Conservation (phyloP, 1,284 basidiomycete species). For the Wolfiporia cocos region DNA sequence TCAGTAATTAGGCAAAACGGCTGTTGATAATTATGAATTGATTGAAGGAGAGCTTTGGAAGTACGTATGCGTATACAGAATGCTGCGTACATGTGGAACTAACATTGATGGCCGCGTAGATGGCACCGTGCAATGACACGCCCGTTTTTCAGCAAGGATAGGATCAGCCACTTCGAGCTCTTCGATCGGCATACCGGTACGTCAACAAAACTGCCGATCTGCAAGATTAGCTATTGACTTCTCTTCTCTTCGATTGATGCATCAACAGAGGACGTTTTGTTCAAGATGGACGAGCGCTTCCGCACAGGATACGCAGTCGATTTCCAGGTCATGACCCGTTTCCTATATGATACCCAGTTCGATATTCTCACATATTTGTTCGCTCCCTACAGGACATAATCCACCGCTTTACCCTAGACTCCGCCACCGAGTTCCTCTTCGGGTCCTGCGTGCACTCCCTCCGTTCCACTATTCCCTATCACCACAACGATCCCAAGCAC, state of each 20-base stretch:
- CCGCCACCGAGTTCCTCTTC: slow-evolving; percentile 37
- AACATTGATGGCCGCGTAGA: slow-evolving; percentile 6
- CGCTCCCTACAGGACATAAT: slow-evolving; percentile 23
- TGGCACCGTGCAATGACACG: slow-evolving; percentile 24
- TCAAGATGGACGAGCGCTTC: slow-evolving; percentile 5
- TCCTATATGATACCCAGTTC: neutral
- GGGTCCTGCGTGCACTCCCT: slow-evolving; percentile 31
- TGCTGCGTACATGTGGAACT: too few relatives aligned
- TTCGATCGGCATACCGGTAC: slow-evolving; percentile 7
- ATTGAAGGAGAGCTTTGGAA: slow-evolving; percentile 24
- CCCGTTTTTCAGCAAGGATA: slow-evolving; percentile 9
- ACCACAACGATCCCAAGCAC: slow-evolving; percentile 11
- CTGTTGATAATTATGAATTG: neutral
- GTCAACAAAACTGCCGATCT: too few relatives aligned
- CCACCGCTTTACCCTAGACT: slow-evolving; percentile 34
- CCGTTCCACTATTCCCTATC: slow-evolving; percentile 24
- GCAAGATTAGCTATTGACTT: neutral
- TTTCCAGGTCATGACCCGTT: slow-evolving; percentile 15
- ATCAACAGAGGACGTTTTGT: slow-evolving; percentile 2
- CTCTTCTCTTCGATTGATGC: neutral
- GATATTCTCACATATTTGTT: neutral
- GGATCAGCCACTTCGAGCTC: slow-evolving; percentile 8
- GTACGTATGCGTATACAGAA: too few relatives aligned
- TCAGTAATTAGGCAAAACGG: neutral
- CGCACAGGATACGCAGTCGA: slow-evolving; percentile 7